These are phyloP conservation scores for Cephalotrichum gorgonifer DNA, from an alignment of 2,329 filamentous ascomycete species.

Conservation along the genomic window DNA sequence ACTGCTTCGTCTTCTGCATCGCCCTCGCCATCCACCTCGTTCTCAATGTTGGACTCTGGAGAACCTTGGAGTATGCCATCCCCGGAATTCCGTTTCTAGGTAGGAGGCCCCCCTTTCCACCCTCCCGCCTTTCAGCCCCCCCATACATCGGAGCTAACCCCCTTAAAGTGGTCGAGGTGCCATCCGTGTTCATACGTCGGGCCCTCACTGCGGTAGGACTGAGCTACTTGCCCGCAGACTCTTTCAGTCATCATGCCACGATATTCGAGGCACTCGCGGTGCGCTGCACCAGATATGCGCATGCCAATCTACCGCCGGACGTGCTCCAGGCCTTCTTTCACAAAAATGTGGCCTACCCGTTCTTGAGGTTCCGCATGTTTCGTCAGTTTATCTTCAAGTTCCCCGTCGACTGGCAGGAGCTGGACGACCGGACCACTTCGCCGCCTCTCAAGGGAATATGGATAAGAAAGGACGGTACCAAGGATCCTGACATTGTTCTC, in stretches of 20 bases:
- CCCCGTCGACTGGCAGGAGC: not conserved
- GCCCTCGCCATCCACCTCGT: conserved; percentile 65
- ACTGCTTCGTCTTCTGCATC: conserved; percentile 63
- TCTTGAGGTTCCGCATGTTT: conserved; percentile 5
- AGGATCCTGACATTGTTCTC: conserved; percentile 63
- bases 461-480: conserved; percentile 50
- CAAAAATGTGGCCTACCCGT: not conserved
- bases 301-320: conserved; percentile 3
- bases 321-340: conserved; percentile 3
- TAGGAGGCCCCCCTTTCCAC: not conserved
- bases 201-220: not conserved
- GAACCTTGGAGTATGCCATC: conserved; percentile 37
- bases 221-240: not conserved
- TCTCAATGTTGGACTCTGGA: conserved; percentile 52
- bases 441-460: conserved; percentile 45
- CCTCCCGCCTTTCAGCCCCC: not conserved
- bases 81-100: conserved; percentile 1
- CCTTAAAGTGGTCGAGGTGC: not conserved
- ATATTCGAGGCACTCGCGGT: conserved; percentile 4
- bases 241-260: not conserved
- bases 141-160: not conserved
- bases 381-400: not conserved
- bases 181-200: not conserved
- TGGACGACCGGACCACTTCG: not conserved
- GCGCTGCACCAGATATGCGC: conserved; percentile 1